phyloP scores from a whole-genome alignment of 2,329 filamentous ascomycete genomes.

The Atkinsonella hypoxylon region DNA sequence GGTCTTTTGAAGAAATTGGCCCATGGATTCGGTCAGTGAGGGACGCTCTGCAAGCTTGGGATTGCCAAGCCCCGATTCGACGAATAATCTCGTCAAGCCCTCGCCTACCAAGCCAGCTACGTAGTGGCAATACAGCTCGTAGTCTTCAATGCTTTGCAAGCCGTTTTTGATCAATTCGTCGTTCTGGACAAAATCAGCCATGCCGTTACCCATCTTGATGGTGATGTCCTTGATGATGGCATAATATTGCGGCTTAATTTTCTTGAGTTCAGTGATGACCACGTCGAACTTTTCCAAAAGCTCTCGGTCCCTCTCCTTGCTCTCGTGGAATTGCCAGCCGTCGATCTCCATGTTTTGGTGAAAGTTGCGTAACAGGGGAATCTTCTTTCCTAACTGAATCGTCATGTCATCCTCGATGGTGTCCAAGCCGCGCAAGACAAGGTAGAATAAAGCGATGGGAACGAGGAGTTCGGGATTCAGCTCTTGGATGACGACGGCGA shows the following conservation, averaged over 20 bases:
- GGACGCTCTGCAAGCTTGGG: slow-evolving; percentile 67
- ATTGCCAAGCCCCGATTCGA: slow-evolving; percentile 77
- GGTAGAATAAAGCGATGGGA: slow-evolving; percentile 84
- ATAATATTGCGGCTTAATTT: slow-evolving; percentile 73
- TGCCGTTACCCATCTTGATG: slow-evolving; percentile 90
- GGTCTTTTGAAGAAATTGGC: slow-evolving; percentile 92
- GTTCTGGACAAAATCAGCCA: slow-evolving; percentile 90
- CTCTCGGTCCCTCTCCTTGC: slow-evolving; percentile 88
- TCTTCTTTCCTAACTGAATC: slow-evolving; percentile 67
- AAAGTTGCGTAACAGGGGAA: slow-evolving; percentile 76
- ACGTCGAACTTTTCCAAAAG: slow-evolving; percentile 86
- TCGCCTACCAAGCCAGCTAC: slow-evolving; percentile 98
- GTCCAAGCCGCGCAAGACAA: slow-evolving; percentile 81
- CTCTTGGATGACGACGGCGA: slow-evolving; percentile 87
- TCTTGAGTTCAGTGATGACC: slow-evolving; percentile 76
- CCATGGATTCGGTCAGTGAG: slow-evolving; percentile 87
- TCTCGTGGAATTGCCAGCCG: slow-evolving; percentile 83
- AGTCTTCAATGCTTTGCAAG: slow-evolving; percentile 74
- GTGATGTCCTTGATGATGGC: slow-evolving; percentile 88
- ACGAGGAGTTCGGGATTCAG: slow-evolving; percentile 88
- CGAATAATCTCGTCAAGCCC: slow-evolving; percentile 80
- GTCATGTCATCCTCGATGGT: slow-evolving; percentile 99
- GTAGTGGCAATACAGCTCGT: slow-evolving; percentile 96
- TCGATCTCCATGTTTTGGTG: slow-evolving; percentile 66
- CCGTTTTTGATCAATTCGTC: slow-evolving; percentile 70